phyloP scores from a whole-genome alignment of 2,329 filamentous ascomycete genomes.

The Boeremia exigua region DNA sequence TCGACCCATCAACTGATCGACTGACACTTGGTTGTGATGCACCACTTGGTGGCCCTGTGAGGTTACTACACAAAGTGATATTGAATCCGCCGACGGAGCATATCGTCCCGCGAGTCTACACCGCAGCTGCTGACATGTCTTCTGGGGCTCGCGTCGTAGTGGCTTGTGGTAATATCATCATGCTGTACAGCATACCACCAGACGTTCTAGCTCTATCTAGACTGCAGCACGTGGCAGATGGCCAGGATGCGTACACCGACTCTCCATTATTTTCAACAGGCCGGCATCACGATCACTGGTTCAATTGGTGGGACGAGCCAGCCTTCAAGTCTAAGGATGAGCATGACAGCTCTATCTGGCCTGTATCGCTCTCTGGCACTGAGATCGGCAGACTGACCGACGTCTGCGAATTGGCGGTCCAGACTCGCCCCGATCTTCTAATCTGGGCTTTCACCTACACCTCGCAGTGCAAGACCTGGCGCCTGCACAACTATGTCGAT shows the following conservation, averaged over 20 bases:
- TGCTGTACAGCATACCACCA: constrained; percentile 67
- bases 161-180: constrained; percentile 60
- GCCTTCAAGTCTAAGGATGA: neutral
- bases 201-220: constrained; percentile 52
- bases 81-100: constrained; percentile 52
- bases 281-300: constrained; percentile 35
- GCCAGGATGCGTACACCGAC: constrained; percentile 23
- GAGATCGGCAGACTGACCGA: constrained; percentile 55
- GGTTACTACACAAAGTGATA: constrained; percentile 64
- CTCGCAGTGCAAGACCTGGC: constrained; percentile 56
- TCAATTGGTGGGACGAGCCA: constrained; percentile 38
- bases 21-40: constrained; percentile 69
- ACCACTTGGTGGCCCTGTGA: constrained; percentile 62
- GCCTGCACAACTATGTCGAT: constrained; percentile 46
- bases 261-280: constrained; percentile 17
- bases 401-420: constrained; percentile 59
- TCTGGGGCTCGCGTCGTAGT: constrained; percentile 66
- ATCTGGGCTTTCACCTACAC: constrained; percentile 60
- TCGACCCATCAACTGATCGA: constrained; percentile 62
- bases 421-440: constrained; percentile 53
- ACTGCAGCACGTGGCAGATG: constrained; percentile 32
- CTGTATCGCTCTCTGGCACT: constrained; percentile 58
- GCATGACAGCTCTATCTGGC: constrained; percentile 48
- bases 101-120: constrained; percentile 60
- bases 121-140: constrained; percentile 61